Conservation (phyloP, 257 asterid genomes). For the Solanum neorickii region DNA sequence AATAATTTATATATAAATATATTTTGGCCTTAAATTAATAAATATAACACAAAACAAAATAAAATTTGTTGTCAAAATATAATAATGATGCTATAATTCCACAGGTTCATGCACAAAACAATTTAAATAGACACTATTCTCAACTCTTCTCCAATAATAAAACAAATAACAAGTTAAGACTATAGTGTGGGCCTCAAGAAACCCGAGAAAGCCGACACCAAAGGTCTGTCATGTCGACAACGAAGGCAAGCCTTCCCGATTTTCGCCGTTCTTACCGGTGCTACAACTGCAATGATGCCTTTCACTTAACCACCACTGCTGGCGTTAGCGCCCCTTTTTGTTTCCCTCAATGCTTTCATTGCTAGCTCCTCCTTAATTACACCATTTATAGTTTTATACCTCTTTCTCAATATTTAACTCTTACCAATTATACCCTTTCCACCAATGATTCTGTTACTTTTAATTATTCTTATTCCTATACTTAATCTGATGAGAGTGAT, state of each 20-base stretch:
- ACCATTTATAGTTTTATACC: constrained; percentile 9
- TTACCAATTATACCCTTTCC: background rate
- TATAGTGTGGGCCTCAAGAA: no score
- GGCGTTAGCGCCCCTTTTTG: constrained; percentile 22
- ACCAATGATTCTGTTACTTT: background rate
- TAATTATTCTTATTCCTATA: background rate
- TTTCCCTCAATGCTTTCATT: constrained; percentile 39
- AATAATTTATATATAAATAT: no score
- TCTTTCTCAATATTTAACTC: constrained; percentile 1
- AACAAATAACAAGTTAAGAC: no score
- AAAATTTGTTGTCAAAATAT: no score
- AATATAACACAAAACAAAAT: no score
- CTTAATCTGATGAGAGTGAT: constrained; percentile 21
- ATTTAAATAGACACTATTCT: no score
- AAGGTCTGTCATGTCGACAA: background rate
- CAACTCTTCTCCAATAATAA: no score
- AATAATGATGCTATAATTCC: no score
- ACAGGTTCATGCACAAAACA: no score
- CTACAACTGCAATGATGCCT: constrained; percentile 32
- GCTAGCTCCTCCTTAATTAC: constrained; percentile 39
- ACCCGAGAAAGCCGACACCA: no score
- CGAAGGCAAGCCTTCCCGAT: background rate
- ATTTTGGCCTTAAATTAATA: no score
- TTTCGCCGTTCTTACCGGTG: background rate
- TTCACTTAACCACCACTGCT: constrained; percentile 14